A percentile compares a stretch with the other conserved stretches of the same genome.
These are phyloP conservation scores for Schwanniomyces sp. DNA, from an alignment of 805 yeast genomes.

Conservation along the genomic window DNA sequence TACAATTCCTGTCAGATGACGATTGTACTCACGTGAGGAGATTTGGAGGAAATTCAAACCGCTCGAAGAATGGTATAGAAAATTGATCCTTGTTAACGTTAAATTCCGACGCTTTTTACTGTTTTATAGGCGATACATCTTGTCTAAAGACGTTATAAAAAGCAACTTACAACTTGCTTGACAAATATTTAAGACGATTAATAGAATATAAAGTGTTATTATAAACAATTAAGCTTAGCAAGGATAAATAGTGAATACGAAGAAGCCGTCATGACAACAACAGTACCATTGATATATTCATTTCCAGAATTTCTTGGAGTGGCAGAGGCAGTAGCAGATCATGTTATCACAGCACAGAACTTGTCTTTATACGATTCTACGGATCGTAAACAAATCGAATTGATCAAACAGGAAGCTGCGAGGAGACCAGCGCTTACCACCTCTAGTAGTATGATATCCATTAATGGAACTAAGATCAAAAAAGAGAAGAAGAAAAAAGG, in stretches of 20 bases:
- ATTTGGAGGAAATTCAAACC: background rate
- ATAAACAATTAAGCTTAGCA: background rate
- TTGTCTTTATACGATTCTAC: conserved; percentile 51
- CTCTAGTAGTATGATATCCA: conserved; percentile 9
- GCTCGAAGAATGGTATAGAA: background rate
- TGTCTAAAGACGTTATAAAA: background rate
- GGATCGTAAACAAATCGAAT: conserved; percentile 31
- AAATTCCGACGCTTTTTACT: background rate
- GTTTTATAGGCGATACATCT: background rate
- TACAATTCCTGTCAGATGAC: too few species aligned
- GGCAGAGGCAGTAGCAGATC: conserved; percentile 97
- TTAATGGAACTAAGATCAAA: conserved; percentile 14
- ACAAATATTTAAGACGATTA: background rate
- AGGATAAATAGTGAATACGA: background rate
- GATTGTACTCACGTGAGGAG: background rate
- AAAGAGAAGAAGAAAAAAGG: conserved; percentile 46
- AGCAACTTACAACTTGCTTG: background rate
- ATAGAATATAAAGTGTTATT: background rate
- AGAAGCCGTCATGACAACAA: conserved; percentile 66
- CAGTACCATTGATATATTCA: conserved; percentile 90
- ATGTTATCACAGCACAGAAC: conserved; percentile 86
- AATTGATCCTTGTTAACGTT: background rate
- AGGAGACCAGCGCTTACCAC: conserved; percentile 9
- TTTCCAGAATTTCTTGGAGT: conserved; percentile 88
- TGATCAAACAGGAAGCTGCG: conserved; percentile 26